Evolutionary conservation across 805 yeast species (phyloP).

Genomic region (Saccharomyces cerevisiae): DNA sequence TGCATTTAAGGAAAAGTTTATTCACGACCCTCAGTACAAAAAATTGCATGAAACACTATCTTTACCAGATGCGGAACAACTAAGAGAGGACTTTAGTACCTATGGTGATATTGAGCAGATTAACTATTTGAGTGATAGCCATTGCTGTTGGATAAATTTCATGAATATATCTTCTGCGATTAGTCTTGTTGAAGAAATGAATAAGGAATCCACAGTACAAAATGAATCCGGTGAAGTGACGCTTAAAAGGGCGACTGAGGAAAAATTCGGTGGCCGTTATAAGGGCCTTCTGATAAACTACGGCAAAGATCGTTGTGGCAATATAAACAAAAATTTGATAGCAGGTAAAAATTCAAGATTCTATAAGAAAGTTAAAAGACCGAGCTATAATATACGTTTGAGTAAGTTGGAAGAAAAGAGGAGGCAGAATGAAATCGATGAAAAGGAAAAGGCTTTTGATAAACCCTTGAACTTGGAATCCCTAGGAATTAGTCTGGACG

Average conservation of each 20-base stretch:
- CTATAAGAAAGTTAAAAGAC: constrained; percentile 35
- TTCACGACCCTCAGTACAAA: constrained; percentile 28
- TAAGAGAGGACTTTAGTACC: constrained; percentile 50
- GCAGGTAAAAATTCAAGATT: constrained; percentile 44
- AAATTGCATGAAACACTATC: constrained; percentile 21
- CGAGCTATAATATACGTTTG: constrained; percentile 19
- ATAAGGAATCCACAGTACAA: constrained; percentile 28
- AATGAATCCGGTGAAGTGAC: constrained; percentile 24
- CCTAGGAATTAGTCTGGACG: constrained; percentile 10
- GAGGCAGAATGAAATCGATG: constrained; percentile 16
- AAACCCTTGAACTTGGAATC: constrained; percentile 9
- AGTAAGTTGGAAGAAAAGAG: constrained; percentile 27
- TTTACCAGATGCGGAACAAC: constrained; percentile 40
- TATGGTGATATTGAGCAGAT: constrained; percentile 75
- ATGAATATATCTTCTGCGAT: constrained; percentile 57
- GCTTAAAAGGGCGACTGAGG: constrained; percentile 1
- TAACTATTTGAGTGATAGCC: constrained; percentile 58
- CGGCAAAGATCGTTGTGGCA: constrained; percentile 78
- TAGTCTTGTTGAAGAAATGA: constrained; percentile 51
- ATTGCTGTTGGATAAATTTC: constrained; percentile 71
- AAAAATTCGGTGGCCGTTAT: constrained; percentile 40
- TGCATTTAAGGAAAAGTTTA: constrained; percentile 33
- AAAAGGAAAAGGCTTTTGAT: not conserved
- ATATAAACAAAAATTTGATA: constrained; percentile 31
- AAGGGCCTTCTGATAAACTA: constrained; percentile 49